Evolutionary conservation across 1,139 yeast species (phyloP), one percentile per base, ranked within the genome.

Genomic region (Saccharomycopsis hybrid): DNA sequence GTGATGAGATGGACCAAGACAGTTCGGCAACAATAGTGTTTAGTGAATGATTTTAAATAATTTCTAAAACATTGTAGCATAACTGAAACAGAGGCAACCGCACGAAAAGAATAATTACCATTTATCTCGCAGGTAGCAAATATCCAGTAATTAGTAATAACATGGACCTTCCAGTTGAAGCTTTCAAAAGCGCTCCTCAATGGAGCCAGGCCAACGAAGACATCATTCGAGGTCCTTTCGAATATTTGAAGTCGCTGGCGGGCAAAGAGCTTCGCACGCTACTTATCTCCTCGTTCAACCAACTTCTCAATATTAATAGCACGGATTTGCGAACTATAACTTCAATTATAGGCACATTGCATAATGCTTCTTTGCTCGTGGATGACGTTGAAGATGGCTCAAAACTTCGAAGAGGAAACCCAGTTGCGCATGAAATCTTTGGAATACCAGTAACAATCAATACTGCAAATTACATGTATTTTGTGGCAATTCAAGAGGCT

Each of bases 341-440:
- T 2, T 60, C 65, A 5, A 68, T 80, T 35, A 73, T 83, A 18
- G 78, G 76, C 52, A 73, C 75, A 52, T 67, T 85, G 41, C 94
- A 85, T 62, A 75, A 78, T 7, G 77, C 89, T 0, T 81, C 88
- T 7, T 64, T 85, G 51, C 65, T 83, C 49, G 78, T 89, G 32
- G 97, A 89, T 64, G 97, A 89, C 61, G 85, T 89, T 32, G 97
- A 89, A 61, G 97, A 89, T 62, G 71, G 68, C 44, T 84, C 95
- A 0, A 68, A 66, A 32, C 68, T 77, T 44, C 71, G 97, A 55
- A 67, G 97, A 35, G 96, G 96, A 0, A 65, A 70, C 27, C 85
- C 88, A 0, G 80, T 88, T 2, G 88, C 96, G 0, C 96, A 89
- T 64, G 66, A 77, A 44, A 72, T 82, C 43, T 89, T 69, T 63